A percentile compares a stretch with the other conserved stretches of the same genome.
Evolutionary conservation across 345 rosid genomes (phyloP).

Genomic region (Arabidopsis thaliana): DNA sequence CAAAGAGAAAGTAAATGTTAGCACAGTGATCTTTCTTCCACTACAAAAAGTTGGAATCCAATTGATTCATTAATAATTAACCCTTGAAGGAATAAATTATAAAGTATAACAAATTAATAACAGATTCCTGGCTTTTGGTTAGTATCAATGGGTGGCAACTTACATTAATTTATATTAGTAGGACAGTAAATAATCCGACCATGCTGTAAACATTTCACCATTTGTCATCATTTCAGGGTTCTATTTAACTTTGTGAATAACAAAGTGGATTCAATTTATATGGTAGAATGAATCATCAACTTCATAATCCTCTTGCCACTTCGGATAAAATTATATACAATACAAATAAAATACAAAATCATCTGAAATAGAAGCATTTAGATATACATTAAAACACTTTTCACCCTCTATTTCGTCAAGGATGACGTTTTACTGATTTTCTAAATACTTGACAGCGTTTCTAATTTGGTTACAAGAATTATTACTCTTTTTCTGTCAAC

Average conservation of each 20-base stretch:
- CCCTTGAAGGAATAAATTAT: neutral
- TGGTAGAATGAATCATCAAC: slow-evolving; percentile 24
- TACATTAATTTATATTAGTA: slow-evolving; percentile 5
- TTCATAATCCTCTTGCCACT: slow-evolving; percentile 22
- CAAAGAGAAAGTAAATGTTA: neutral
- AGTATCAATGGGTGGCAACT: slow-evolving; percentile 16
- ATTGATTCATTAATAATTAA: neutral
- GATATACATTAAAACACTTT: neutral
- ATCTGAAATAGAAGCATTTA: neutral
- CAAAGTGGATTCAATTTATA: slow-evolving; percentile 12
- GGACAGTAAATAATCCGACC: slow-evolving; percentile 25
- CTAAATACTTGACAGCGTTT: neutral
- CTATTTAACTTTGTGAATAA: neutral
- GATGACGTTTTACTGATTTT: neutral
- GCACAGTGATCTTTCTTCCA: slow-evolving; percentile 16
- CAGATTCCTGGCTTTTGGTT: slow-evolving; percentile 13
- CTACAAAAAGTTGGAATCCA: slow-evolving; percentile 36
- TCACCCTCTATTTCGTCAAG: neutral
- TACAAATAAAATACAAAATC: slow-evolving; percentile 7
- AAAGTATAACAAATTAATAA: slow-evolving; percentile 7
- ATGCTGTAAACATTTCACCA: slow-evolving; percentile 9
- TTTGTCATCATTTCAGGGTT: slow-evolving; percentile 23
- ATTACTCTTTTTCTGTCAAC: neutral
- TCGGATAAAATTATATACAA: neutral
- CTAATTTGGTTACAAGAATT: neutral